Evolutionary conservation across 1,284 basidiomycete genomes (phyloP).

Genomic region (Malassezia sp.): DNA sequence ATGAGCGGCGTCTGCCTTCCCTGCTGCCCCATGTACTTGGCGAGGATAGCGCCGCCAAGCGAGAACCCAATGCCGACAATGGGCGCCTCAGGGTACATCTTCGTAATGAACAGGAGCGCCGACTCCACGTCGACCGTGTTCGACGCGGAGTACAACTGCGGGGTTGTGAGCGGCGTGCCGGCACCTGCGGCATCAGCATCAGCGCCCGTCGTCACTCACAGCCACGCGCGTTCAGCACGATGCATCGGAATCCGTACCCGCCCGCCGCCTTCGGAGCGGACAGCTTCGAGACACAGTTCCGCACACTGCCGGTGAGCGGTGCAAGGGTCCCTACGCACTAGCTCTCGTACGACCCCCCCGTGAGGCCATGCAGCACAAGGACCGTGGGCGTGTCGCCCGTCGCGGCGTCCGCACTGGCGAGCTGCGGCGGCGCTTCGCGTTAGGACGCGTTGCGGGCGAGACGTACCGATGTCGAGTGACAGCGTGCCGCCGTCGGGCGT

Average conservation of each 20-base stretch:
- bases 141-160: constrained; percentile 67
- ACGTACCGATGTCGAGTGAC: constrained; percentile 26
- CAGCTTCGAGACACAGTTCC: constrained; percentile 33
- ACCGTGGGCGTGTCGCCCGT: constrained; percentile 28
- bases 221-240: constrained; percentile 58
- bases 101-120: constrained; percentile 64
- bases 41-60: constrained; percentile 80
- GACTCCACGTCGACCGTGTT: constrained; percentile 75
- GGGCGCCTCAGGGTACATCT: constrained; percentile 65
- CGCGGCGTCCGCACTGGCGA: constrained; percentile 18
- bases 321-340: constrained; percentile 26
- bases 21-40: constrained; percentile 81
- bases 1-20: constrained; percentile 62
- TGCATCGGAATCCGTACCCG: constrained; percentile 55
- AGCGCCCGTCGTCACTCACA: too few relatives aligned
- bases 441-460: background rate
- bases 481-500: constrained; percentile 41
- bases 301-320: constrained; percentile 17
- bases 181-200: constrained; percentile 48
- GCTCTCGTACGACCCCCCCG: constrained; percentile 40
- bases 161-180: constrained; percentile 59
- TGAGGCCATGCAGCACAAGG: constrained; percentile 40
- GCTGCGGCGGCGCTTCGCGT: constrained; percentile 18
- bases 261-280: constrained; percentile 27
- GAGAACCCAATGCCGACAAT: constrained; percentile 83